A percentile compares a stretch with the other conserved stretches of the same genome.
Conservation (phyloP, 805 yeast species). For the Nakazawaea populi region DNA sequence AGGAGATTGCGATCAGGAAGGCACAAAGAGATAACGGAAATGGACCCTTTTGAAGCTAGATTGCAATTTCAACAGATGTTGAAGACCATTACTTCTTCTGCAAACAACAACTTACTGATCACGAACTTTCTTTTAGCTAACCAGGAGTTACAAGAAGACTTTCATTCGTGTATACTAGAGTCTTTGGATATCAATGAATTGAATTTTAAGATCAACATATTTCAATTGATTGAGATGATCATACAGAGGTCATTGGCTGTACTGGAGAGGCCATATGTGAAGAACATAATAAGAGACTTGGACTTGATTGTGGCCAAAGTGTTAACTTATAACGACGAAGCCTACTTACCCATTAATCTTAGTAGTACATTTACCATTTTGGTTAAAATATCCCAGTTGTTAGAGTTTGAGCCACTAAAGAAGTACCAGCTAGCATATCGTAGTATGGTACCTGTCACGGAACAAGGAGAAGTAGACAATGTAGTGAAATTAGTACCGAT, state of each 20-base stretch:
- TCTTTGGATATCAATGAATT: conserved; percentile 44
- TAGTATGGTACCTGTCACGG: not conserved
- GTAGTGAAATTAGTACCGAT: not conserved
- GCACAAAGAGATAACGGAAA: conserved; percentile 18
- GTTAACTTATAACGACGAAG: conserved; percentile 24
- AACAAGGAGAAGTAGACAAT: not conserved
- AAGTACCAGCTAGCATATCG: conserved; percentile 5
- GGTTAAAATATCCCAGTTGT: conserved; percentile 18
- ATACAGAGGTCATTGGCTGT: conserved; percentile 29
- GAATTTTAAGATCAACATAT: conserved; percentile 58
- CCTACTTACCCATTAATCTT: conserved; percentile 23
- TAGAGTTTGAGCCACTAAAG: conserved; percentile 16
- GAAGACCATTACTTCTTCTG: conserved; percentile 59
- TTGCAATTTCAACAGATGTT: conserved; percentile 67
- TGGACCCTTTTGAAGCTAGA: conserved; percentile 90
- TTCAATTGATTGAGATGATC: conserved; percentile 66
- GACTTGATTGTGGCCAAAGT: conserved; percentile 26
- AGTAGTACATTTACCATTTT: conserved; percentile 20
- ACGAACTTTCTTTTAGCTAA: conserved; percentile 53
- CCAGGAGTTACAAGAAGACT: conserved; percentile 57
- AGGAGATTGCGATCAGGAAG: not conserved
- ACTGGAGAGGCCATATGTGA: conserved; percentile 13
- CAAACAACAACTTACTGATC: conserved; percentile 41
- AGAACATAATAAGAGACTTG: conserved; percentile 25
- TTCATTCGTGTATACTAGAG: conserved; percentile 62